Evolutionary conservation across 2,329 filamentous ascomycete genomes (phyloP).

Genomic region (Nothomitra cinnamomea): DNA sequence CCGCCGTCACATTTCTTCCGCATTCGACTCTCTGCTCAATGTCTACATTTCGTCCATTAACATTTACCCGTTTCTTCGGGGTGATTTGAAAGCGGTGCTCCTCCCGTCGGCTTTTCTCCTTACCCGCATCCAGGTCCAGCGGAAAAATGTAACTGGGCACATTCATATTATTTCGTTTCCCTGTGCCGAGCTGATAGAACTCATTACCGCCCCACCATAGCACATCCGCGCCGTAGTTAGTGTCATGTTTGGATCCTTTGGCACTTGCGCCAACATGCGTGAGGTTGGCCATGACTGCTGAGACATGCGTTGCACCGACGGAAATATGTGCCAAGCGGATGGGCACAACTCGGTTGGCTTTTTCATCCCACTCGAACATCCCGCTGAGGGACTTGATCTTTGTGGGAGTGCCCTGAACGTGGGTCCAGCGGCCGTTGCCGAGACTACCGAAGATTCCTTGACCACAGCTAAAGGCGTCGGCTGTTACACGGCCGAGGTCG

Average conservation of each 20-base stretch:
- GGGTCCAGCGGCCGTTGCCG: slow-evolving; percentile 78
- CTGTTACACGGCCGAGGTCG: slow-evolving; percentile 39
- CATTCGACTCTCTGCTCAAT: slow-evolving; percentile 83
- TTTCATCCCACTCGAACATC: slow-evolving; percentile 76
- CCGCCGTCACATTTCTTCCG: slow-evolving; percentile 62
- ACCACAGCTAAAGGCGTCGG: slow-evolving; percentile 77
- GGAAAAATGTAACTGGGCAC: slow-evolving; percentile 65
- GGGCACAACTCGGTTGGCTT: slow-evolving; percentile 45
- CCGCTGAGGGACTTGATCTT: slow-evolving; percentile 74
- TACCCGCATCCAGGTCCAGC: slow-evolving; percentile 47
- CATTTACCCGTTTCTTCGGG: slow-evolving; percentile 50
- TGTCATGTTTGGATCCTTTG: slow-evolving; percentile 44
- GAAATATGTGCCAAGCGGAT: slow-evolving; percentile 61
- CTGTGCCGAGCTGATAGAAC: slow-evolving; percentile 80
- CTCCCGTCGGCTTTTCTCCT: slow-evolving; percentile 43
- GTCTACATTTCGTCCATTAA: slow-evolving; percentile 53
- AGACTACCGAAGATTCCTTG: slow-evolving; percentile 70
- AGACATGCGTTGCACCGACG: slow-evolving; percentile 63
- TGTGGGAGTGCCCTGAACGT: slow-evolving; percentile 57
- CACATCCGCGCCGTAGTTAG: slow-evolving; percentile 77
- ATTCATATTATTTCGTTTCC: slow-evolving; percentile 66
- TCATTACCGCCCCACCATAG: slow-evolving; percentile 94
- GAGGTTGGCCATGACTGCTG: slow-evolving; percentile 70
- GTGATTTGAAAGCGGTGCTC: slow-evolving; percentile 67
- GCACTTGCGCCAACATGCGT: slow-evolving; percentile 43